phyloP scores from a whole-genome alignment of 2,329 filamentous ascomycete species.

The Phoma sp. region DNA sequence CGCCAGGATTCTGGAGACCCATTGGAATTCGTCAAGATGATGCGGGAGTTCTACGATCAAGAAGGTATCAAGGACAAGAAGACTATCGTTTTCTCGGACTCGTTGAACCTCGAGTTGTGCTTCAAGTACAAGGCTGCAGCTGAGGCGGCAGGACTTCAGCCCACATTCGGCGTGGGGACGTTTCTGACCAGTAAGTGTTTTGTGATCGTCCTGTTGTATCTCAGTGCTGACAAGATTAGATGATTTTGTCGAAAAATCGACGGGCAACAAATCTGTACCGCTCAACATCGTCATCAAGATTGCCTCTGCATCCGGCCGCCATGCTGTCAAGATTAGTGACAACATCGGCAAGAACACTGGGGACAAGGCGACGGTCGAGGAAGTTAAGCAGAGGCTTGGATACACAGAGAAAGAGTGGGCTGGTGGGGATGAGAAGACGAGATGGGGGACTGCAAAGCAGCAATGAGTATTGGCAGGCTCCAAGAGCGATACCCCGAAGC shows the following conservation, averaged over 20 bases:
- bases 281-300: slow-evolving; percentile 99
- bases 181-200: slow-evolving; percentile 76
- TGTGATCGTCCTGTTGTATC: too few species aligned
- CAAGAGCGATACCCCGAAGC: too few species aligned
- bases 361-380: slow-evolving; percentile 75
- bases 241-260: slow-evolving; percentile 78
- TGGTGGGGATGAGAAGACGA: slow-evolving; percentile 79
- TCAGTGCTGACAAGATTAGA: slow-evolving; percentile 55
- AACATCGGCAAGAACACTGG: slow-evolving; percentile 96
- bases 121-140: slow-evolving; percentile 87
- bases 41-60: slow-evolving; percentile 80
- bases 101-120: slow-evolving; percentile 87
- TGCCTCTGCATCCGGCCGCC: slow-evolving; percentile 78
- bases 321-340: slow-evolving; percentile 88
- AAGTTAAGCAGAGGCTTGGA: slow-evolving; percentile 83
- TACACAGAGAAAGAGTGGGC: slow-evolving; percentile 87
- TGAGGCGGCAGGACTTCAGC: slow-evolving; percentile 79
- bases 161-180: slow-evolving; percentile 92
- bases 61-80: slow-evolving; percentile 81
- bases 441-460: slow-evolving; percentile 69
- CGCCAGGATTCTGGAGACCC: slow-evolving; percentile 93
- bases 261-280: slow-evolving; percentile 82
- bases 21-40: slow-evolving; percentile 75
- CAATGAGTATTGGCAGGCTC: not conserved
- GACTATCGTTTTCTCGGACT: slow-evolving; percentile 93